Percentiles rank a stretch among this genome's conserved stretches.
These are phyloP conservation scores for Saccharomyces kudriavzevii DNA, from an alignment of 805 yeast genomes.

Conservation along the genomic window DNA sequence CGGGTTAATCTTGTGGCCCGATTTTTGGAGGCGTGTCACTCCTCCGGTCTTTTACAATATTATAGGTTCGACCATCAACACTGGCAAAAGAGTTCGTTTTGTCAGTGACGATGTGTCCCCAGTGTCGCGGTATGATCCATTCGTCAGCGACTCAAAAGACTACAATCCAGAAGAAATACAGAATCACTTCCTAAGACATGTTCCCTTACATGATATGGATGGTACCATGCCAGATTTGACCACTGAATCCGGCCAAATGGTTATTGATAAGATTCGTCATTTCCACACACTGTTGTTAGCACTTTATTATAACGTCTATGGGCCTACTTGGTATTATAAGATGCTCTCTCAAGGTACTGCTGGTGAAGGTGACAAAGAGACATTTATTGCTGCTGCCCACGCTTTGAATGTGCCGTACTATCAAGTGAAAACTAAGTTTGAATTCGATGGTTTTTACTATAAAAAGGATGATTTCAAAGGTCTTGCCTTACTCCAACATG, in stretches of 20 bases:
- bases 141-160: not conserved
- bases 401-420: slow-evolving; percentile 41
- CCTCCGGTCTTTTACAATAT: slow-evolving; percentile 53
- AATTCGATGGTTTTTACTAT: slow-evolving; percentile 33
- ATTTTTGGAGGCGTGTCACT: slow-evolving; percentile 64
- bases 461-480: slow-evolving; percentile 29
- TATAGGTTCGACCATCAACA: slow-evolving; percentile 34
- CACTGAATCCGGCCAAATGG: slow-evolving; percentile 62
- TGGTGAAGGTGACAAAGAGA: slow-evolving; percentile 78
- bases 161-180: slow-evolving; percentile 2
- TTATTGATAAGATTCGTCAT: slow-evolving; percentile 54
- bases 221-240: slow-evolving; percentile 62
- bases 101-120: slow-evolving; percentile 22
- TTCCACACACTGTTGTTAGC: slow-evolving; percentile 50
- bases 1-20: slow-evolving; percentile 68
- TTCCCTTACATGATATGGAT: slow-evolving; percentile 51
- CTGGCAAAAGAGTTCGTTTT: slow-evolving; percentile 30
- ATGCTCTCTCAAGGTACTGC: slow-evolving; percentile 63
- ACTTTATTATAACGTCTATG: slow-evolving; percentile 56
- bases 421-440: slow-evolving; percentile 38
- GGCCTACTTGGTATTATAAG: slow-evolving; percentile 61
- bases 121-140: slow-evolving; percentile 7
- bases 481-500: slow-evolving; percentile 40
- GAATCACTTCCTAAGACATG: slow-evolving; percentile 16
- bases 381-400: slow-evolving; percentile 62